Conservation (phyloP, 371 early-diverging fungal species). For the Mortierella sp. region DNA sequence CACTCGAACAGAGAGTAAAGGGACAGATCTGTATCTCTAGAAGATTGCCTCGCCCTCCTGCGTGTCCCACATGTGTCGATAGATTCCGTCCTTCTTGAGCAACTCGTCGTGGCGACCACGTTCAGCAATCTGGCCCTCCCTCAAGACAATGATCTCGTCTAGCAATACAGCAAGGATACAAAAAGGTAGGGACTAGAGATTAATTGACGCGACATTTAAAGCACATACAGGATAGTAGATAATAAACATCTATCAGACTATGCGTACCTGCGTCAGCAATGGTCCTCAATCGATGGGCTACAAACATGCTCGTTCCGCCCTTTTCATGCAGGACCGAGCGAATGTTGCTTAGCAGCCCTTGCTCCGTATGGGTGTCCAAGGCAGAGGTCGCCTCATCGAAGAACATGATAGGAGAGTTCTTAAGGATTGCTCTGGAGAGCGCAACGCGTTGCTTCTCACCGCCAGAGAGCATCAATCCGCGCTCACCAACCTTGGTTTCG, state of each 20-base stretch:
- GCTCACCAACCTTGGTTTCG: slow-evolving; percentile 81
- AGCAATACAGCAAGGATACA: slow-evolving; percentile 1
- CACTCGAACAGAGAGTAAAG: no score
- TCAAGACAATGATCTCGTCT: slow-evolving; percentile 83
- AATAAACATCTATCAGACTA: not conserved
- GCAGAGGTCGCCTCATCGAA: slow-evolving; percentile 97
- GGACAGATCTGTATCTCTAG: no score
- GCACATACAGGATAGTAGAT: not conserved
- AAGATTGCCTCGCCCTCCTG: slow-evolving; percentile 66
- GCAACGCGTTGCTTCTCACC: slow-evolving; percentile 88
- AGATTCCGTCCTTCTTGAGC: slow-evolving; percentile 71
- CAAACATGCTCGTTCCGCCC: slow-evolving; percentile 77
- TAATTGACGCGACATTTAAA: not conserved
- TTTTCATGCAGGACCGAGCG: slow-evolving; percentile 72
- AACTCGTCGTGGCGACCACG: slow-evolving; percentile 80
- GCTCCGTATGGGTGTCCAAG: slow-evolving; percentile 92
- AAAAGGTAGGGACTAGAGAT: not conserved
- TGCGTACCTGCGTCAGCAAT: slow-evolving; percentile 78
- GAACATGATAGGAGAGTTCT: slow-evolving; percentile 81
- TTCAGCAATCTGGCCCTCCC: slow-evolving; percentile 71
- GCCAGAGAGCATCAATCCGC: slow-evolving; percentile 85
- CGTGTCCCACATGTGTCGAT: slow-evolving; percentile 88
- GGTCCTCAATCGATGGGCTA: slow-evolving; percentile 85
- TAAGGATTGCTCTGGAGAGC: slow-evolving; percentile 83
- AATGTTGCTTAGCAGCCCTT: slow-evolving; percentile 81